phyloP scores from a whole-genome alignment of 148 eudicot genomes.

The Chenopodium suecicum region DNA sequence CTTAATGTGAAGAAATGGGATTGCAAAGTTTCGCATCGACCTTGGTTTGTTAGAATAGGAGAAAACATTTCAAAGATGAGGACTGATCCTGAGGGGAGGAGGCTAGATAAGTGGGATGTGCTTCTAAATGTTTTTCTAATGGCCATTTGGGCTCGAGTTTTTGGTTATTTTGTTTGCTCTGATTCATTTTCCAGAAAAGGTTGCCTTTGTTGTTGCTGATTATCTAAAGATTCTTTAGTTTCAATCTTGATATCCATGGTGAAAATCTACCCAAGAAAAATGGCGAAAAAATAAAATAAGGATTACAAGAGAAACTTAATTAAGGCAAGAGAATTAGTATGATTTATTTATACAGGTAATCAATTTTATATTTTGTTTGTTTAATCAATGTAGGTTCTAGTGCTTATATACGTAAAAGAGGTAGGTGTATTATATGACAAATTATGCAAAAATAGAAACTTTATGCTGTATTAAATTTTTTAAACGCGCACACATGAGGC shows the following conservation, averaged over 20 bases:
- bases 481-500: not conserved
- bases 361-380: not conserved
- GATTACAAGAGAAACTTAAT: not conserved
- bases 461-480: constrained; percentile 9
- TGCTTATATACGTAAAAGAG: not conserved
- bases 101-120: constrained; percentile 53
- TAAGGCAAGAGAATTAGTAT: not conserved
- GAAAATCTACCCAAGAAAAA: not conserved
- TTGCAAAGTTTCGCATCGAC: constrained; percentile 38
- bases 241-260: constrained; percentile 14
- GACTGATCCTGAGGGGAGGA: constrained; percentile 77
- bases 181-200: constrained; percentile 37
- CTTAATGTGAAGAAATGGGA: constrained; percentile 31
- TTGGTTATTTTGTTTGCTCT: constrained; percentile 16
- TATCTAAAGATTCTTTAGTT: constrained; percentile 16
- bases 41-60: constrained; percentile 59
- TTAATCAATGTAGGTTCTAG: not conserved
- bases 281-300: not conserved
- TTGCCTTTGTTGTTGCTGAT: constrained; percentile 32
- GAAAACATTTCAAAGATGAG: constrained; percentile 61
- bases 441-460: constrained; percentile 13
- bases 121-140: constrained; percentile 56
- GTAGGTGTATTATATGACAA: not conserved
- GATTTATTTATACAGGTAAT: too few species aligned
- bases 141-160: constrained; percentile 50